phyloP scores from a whole-genome alignment of 2,329 filamentous ascomycete species.

The Botrytis porri region DNA sequence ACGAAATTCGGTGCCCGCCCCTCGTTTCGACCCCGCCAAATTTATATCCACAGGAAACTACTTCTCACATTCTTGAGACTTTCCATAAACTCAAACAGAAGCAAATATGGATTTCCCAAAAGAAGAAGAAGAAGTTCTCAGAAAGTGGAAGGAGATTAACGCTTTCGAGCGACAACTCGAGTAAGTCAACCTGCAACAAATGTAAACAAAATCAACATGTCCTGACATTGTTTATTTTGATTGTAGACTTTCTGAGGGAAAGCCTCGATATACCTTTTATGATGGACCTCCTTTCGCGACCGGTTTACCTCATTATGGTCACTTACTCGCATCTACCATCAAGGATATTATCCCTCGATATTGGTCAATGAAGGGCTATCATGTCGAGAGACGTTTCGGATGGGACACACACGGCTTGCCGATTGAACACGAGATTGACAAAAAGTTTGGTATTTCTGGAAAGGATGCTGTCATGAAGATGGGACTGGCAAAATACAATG shows the following conservation, averaged over 20 bases:
- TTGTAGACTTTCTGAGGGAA: constrained; percentile 66
- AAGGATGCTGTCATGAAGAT: constrained; percentile 83
- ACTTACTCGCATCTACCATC: constrained; percentile 83
- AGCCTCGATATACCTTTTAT: constrained; percentile 90
- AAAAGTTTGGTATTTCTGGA: constrained; percentile 85
- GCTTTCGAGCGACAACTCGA: constrained; percentile 17
- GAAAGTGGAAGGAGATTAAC: constrained; percentile 14
- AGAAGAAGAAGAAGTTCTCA: constrained; percentile 15
- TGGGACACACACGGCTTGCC: constrained; percentile 96
- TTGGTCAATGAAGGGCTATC: constrained; percentile 94
- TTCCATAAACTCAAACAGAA: not conserved
- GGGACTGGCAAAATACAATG: constrained; percentile 86
- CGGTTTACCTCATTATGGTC: constrained; percentile 62
- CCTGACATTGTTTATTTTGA: not conserved
- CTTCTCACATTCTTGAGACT: not conserved
- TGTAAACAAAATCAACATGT: not conserved
- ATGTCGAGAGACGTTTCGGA: constrained; percentile 88
- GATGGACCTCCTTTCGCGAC: constrained; percentile 81
- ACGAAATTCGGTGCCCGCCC: not conserved
- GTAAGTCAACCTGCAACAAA: constrained; percentile 4
- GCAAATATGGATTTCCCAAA: constrained; percentile 15
- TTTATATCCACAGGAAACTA: constrained; percentile 3
- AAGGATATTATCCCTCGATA: constrained; percentile 96
- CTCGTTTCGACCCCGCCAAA: constrained; percentile 6
- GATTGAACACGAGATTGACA: constrained; percentile 97